Base-by-base conservation (phyloP, 352 stramenopile species). In the Phytophthora meadii region DNA sequence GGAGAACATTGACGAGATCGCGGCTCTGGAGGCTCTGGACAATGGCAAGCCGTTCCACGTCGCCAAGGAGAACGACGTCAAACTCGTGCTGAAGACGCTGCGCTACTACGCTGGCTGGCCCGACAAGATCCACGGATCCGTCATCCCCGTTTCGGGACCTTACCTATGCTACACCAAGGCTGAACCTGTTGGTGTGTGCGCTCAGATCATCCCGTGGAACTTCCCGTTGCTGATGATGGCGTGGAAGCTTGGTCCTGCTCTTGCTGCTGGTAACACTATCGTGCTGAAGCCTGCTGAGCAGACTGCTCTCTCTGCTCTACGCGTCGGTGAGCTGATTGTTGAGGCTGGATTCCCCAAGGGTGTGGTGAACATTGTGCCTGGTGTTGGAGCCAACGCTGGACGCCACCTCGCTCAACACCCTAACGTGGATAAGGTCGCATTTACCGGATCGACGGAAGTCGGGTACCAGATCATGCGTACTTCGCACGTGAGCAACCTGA, bases 221-320 rank as follows among this genome's bases (percentile, higher is more conserved):
- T 99, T 99, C 79, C 97, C 97, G 12, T 68, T 95, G 54, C 88
- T 96, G 6, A 98, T 99, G 96, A 95, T 98, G 42, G 96, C 94
- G 34, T 88, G 95, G 41, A 99, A 99, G 75, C 73, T 96, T 15
- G 94, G 71, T 25, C 92, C 94, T 3, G 93, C 94, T 17, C 68
- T 98, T 15, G 83, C 89, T 6, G 79, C 85, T 5, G 97, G 97
- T 6, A 99, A 95, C 79, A 97, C 94, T 5, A 76, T 89, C 11
- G 89, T 99, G 6, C 61, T 98, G 9, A 99, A 99, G 72, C 96
- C 97, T 14, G 87, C 89, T 11, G 96, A 98, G 56, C 74, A 98
- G 46, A 99, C 97, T 5, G 94, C 97, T 4, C 63, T 99, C 36
- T 97, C 88, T 1, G 93, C 96, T 11, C 77, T 99, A n/a, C 89